Percentiles rank a stretch among this genome's conserved stretches.
Evolutionary conservation across 2,329 filamentous ascomycete species (phyloP).

Genomic region (Talaromyces atroroseus): DNA sequence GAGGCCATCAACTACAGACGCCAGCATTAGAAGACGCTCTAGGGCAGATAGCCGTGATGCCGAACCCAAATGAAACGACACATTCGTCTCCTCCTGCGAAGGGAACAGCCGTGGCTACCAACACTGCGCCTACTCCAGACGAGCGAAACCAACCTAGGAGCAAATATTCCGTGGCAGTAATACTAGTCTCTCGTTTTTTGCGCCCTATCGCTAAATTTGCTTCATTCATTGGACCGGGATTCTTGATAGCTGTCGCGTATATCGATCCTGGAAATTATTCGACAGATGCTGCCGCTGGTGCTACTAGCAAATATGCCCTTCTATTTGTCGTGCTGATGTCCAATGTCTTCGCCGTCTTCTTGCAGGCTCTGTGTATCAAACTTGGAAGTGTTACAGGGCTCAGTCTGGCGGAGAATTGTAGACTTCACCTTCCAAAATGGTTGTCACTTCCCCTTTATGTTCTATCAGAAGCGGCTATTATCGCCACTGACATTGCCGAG

Average conservation of each 20-base stretch:
- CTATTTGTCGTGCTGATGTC: slow-evolving; percentile 45
- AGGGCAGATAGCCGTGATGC: not conserved
- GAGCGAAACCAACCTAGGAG: slow-evolving; percentile 25
- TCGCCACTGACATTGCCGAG: slow-evolving; percentile 67
- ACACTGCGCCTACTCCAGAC: slow-evolving; percentile 24
- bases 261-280: slow-evolving; percentile 49
- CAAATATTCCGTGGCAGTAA: slow-evolving; percentile 28
- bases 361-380: slow-evolving; percentile 51
- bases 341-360: slow-evolving; percentile 45
- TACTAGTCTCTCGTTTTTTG: slow-evolving; percentile 18
- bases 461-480: slow-evolving; percentile 62
- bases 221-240: slow-evolving; percentile 44
- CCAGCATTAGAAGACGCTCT: not conserved
- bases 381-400: slow-evolving; percentile 64
- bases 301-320: slow-evolving; percentile 39
- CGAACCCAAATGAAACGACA: not conserved
- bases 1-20: slow-evolving; percentile 17
- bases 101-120: slow-evolving; percentile 24
- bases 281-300: slow-evolving; percentile 46
- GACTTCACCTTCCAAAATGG: slow-evolving; percentile 61
- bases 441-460: slow-evolving; percentile 57
- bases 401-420: slow-evolving; percentile 61
- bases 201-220: slow-evolving; percentile 35
- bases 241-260: slow-evolving; percentile 45
- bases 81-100: slow-evolving; percentile 7